phyloP scores from a whole-genome alignment of 2,329 filamentous ascomycete species.

The Capronia coronata region DNA sequence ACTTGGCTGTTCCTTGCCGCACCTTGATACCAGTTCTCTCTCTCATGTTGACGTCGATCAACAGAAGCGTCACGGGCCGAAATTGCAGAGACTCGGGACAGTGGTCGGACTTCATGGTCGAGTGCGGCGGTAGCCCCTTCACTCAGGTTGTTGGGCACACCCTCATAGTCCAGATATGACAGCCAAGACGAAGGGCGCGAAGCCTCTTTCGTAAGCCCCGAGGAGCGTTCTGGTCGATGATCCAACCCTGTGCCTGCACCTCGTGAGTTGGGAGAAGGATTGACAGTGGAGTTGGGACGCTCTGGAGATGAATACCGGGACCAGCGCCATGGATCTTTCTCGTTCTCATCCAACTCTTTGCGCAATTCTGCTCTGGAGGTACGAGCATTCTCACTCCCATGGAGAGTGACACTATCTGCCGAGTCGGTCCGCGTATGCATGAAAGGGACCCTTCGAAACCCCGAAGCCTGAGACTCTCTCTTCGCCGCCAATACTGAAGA shows the following conservation, averaged over 20 bases:
- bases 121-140: constrained; percentile 19
- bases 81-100: constrained; percentile 25
- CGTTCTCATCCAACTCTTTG: constrained; percentile 24
- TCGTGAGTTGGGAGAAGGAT: constrained; percentile 25
- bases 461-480: constrained; percentile 26
- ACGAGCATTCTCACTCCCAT: constrained; percentile 24
- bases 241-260: constrained; percentile 26
- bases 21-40: constrained; percentile 23
- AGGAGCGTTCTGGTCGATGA: constrained; percentile 25
- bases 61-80: constrained; percentile 19
- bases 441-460: constrained; percentile 58
- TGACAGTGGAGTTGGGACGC: constrained; percentile 32
- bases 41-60: constrained; percentile 10
- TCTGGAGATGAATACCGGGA: constrained; percentile 29
- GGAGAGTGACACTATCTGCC: constrained; percentile 42
- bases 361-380: constrained; percentile 24
- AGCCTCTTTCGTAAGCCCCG: constrained; percentile 14
- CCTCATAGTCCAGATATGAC: constrained; percentile 28
- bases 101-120: constrained; percentile 20
- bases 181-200: constrained; percentile 26
- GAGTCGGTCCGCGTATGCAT: constrained; percentile 67
- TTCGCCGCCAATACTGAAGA: constrained; percentile 42
- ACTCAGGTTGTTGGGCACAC: constrained; percentile 22
- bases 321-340: constrained; percentile 27
- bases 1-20: constrained; percentile 11